A percentile compares a stretch with the other conserved stretches of the same genome.
Evolutionary conservation across 192 early-diverging fungal species (phyloP).

Genomic region (Obelidium mucronatum): DNA sequence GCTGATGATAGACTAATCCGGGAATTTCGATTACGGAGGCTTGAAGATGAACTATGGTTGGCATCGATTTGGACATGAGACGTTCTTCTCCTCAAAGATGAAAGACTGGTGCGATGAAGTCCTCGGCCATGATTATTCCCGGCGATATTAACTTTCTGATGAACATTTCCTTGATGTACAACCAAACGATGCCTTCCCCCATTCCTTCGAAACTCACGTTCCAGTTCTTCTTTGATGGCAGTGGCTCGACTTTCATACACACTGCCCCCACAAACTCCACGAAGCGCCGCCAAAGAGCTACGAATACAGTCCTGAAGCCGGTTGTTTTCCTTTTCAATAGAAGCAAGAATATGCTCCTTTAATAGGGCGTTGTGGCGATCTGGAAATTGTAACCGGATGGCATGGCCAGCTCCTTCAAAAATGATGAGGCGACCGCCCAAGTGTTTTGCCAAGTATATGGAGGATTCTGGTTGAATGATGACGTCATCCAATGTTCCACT

Average conservation of each 20-base stretch:
- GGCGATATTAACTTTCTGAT: not conserved
- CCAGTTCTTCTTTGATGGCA: conserved; percentile 14
- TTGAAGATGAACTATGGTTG: not conserved
- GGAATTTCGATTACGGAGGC: conserved; percentile 3
- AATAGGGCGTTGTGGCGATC: conserved; percentile 36
- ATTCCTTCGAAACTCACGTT: conserved; percentile 27
- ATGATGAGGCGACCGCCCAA: conserved; percentile 42
- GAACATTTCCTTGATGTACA: not conserved
- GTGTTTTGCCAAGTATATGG: conserved; percentile 41
- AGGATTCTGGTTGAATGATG: conserved; percentile 49
- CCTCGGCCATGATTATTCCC: not conserved
- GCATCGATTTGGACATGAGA: not conserved
- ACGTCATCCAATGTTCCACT: conserved; percentile 48
- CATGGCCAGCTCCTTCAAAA: conserved; percentile 50
- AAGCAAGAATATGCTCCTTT: conserved; percentile 31
- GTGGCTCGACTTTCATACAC: conserved; percentile 15
- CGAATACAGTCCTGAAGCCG: conserved; percentile 12
- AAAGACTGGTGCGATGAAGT: not conserved
- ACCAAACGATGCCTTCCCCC: conserved; percentile 31
- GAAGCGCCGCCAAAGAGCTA: conserved; percentile 6
- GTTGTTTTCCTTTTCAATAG: conserved; percentile 19
- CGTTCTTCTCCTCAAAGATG: conserved; percentile 11
- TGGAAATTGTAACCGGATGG: conserved; percentile 37
- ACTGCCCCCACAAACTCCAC: conserved; percentile 5
- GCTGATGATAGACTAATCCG: conserved; percentile 12